Base-by-base conservation (phyloP, 176 grass and related monocot species). In the Lolium rigidum region DNA sequence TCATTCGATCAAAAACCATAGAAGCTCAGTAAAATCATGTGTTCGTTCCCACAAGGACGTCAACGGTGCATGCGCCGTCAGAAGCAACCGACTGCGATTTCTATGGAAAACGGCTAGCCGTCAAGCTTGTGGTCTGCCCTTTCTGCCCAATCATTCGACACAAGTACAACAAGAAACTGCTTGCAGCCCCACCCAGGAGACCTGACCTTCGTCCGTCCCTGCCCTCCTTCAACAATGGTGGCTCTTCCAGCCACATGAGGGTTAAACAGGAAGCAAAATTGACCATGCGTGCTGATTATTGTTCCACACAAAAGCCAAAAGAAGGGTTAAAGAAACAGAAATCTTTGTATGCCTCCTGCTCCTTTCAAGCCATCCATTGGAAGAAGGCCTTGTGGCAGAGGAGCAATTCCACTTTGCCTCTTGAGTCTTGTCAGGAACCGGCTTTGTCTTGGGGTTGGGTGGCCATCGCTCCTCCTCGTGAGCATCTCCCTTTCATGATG, bases 321-420 rank as follows among this genome's bases (percentile, higher is more conserved):
- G 38, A 5, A 4, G 50, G 9, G 1, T 13, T 14, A 16, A 56
- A 10, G 0, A 31, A 15, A 16, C 47, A 10, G 0, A 31, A 8
- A 72, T 38, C 21, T 25, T 35, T 48, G 22, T 10, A 6, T 43
- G 41, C 41, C 41, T 43, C 41, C 7, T 43, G 41, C 61, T 90
- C 80, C 18, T 80, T 65, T 63, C 75, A 84, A 71, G 55, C 43
- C 84, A 64, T 65, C 62, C 62, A 65, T 79, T 47, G 47, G 56
- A 72, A 76, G 50, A 65, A 65, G 13, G 60, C 22, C 37, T 78
- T 39, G 64, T 65, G 31, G 56, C 5, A 43, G 74, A 55, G 39
- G 85, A 84, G 82, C 89, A 81, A 41, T 85, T 88, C 77, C 52
- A 64, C 77, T 91, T 88, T 85, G 89, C 70, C 52, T 88, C 82